Base-by-base conservation (phyloP, 805 yeast species). In the Scheffersomyces lignosus region DNA sequence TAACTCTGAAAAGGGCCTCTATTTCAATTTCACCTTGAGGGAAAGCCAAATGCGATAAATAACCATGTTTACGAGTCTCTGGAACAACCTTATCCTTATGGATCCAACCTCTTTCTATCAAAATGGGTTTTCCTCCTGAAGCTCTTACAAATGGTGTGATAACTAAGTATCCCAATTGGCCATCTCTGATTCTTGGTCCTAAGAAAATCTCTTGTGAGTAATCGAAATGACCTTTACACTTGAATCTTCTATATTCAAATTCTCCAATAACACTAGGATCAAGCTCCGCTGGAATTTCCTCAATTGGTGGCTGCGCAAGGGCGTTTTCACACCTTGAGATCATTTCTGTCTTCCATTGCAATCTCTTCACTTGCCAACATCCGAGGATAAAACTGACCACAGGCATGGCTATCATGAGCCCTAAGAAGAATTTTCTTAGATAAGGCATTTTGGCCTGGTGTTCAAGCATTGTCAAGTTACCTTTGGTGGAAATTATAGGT, bases 61-160 rank as follows among this genome's bases (percentile, higher is more conserved):
- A 67, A 5, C 70, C 71, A 13, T 50, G 40, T 9, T 62, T 62
- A 40, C 78, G 85, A 49, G 47, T 70, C 47, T 39, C 71, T 41
- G 70, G 95, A 57, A 62, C 60, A 37, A 78, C 77, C 43, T 78
- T 78, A 10, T 79, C 85, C 47, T 84, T 88, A 17, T 78, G 66
- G 31, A 93, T 79, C 95, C 97, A 93, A 12, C 99, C 99, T 47
- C 99, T 76, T 57, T 87, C 95, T 18, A 93, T 75, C 36, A 93
- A 66, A 13, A 93, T 68, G 36, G 86, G 90, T 32, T 81, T 76
- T 2, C 89, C 93, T 16, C 88, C 86, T 43, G 78, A 80, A 3
- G 78, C 66, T 42, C 95, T 77, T 16, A 79, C 74, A 51, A 93
- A 78, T 9, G 99, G 98, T 4, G 95, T 83, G 20, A 86, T 78